phyloP scores from a whole-genome alignment of 2,329 filamentous ascomycete species.

The Metarhizium robertsii region DNA sequence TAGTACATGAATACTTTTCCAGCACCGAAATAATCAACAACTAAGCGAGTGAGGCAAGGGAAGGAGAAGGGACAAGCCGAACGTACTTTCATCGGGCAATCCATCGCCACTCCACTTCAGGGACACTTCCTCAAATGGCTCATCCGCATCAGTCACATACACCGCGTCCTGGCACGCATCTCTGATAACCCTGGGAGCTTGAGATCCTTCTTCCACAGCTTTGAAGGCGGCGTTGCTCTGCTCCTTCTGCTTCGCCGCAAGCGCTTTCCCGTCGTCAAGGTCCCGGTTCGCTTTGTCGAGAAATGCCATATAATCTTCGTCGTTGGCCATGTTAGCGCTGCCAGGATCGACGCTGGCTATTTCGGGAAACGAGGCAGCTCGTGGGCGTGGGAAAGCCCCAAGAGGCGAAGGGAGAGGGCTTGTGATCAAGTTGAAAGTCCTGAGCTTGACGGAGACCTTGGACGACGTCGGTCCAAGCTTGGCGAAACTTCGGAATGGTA shows the following conservation, averaged over 20 bases:
- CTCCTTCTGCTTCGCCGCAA: conserved; percentile 9
- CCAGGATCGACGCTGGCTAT: neutral
- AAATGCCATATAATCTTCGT: conserved; percentile 78
- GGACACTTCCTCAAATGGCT: conserved; percentile 71
- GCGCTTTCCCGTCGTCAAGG: conserved; percentile 41
- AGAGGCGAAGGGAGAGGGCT: neutral
- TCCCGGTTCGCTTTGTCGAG: conserved; percentile 80
- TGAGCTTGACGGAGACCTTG: neutral
- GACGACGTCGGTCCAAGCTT: neutral
- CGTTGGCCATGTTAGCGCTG: conserved; percentile 53
- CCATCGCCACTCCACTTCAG: conserved; percentile 48
- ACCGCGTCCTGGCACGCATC: conserved; percentile 43
- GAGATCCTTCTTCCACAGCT: conserved; percentile 40
- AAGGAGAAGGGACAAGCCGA: neutral
- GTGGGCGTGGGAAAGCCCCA: neutral
- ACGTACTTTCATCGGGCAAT: conserved; percentile 53
- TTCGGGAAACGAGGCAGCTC: conserved; percentile 11
- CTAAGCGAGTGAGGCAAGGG: neutral
- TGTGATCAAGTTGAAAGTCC: neutral
- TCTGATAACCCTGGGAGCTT: conserved; percentile 51
- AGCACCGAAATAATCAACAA: neutral
- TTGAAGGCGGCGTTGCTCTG: conserved; percentile 33
- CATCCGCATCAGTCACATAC: conserved; percentile 76
- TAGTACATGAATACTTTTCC: neutral
- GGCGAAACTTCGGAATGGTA: neutral